Base-by-base conservation (phyloP, 2,329 filamentous ascomycete genomes). In the Cladosporium sp. region DNA sequence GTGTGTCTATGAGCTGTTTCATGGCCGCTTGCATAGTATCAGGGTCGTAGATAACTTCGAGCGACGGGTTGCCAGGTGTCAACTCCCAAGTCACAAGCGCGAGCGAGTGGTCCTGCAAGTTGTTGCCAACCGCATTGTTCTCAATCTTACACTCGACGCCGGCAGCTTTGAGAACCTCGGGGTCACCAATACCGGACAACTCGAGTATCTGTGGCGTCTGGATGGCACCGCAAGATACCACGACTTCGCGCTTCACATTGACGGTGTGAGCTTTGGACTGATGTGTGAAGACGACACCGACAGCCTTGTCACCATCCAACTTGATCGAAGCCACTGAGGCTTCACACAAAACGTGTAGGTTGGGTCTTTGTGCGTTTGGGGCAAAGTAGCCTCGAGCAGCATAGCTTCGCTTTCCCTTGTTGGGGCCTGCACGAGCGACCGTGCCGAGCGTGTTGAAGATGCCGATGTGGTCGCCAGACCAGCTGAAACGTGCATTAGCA, bases 201-300 rank as follows among this genome's bases (percentile, higher is more conserved):
- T 88, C 86, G 13, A 91, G 83, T 2, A 91, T 76, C 73, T 90
- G 88, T 5, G 87, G 87, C 0, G 84, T 84, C 76, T 89, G 87
- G 74, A 85, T 89, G 0, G 85, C 82, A 23, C 88, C 88, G 4
- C 73, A 81, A 10, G 80, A 76, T 43, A 83, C 66, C 66, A 83
- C 80, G 43, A 83, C 77, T 70, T 83, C 82, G 25, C 75, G 75
- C 14, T 70, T 74, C 1, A 78, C 78, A 11, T 68, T 79, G 3
- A 79, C 73, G 5, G 71, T 70, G 58, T 78, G 73, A 4, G 75
- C 71, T 8, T 75, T 67, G 2, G 79, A 80, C 6, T 74, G 72
- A 30, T 77, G 72, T 10, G 69, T 75, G 68, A 85, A 82, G 14
- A 75, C 77, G 16, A 82, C 83, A 8, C 82, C 81, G 2, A 70